These are phyloP conservation scores for Didymella glomerata DNA, from an alignment of 2,329 filamentous ascomycete species.

Conservation along the genomic window DNA sequence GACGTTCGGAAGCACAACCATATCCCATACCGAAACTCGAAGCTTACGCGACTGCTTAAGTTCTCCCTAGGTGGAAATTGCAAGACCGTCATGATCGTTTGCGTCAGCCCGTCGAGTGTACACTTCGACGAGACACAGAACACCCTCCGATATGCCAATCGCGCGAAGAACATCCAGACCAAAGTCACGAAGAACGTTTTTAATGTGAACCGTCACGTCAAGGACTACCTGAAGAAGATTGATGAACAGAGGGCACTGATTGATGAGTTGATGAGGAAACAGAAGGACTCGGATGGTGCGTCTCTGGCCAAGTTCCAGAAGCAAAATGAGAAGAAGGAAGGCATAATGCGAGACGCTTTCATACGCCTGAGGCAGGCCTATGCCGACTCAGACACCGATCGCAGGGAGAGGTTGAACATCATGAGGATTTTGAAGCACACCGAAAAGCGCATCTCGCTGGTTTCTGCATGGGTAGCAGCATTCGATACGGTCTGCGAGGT, in stretches of 20 bases:
- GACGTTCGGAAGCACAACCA: slow-evolving; percentile 91
- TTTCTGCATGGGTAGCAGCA: slow-evolving; percentile 92
- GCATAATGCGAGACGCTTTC: slow-evolving; percentile 78
- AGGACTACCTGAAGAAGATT: slow-evolving; percentile 99
- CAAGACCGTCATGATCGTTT: slow-evolving; percentile 99
- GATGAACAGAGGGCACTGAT: slow-evolving; percentile 98
- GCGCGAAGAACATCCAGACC: slow-evolving; percentile 99
- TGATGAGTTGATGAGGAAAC: slow-evolving; percentile 91
- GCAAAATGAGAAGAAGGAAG: slow-evolving; percentile 84
- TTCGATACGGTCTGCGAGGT: slow-evolving; percentile 84
- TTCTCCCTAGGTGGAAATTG: slow-evolving; percentile 98
- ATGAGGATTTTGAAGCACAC: slow-evolving; percentile 86
- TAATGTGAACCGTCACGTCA: slow-evolving; percentile 98
- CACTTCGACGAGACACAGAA: slow-evolving; percentile 99
- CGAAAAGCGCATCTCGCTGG: slow-evolving; percentile 81
- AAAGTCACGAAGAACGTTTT: slow-evolving; percentile 99
- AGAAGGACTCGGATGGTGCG: slow-evolving; percentile 83
- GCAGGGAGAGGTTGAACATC: slow-evolving; percentile 78
- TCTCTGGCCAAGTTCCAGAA: slow-evolving; percentile 92
- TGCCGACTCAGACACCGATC: slow-evolving; percentile 78
- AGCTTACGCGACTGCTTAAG: slow-evolving; percentile 92
- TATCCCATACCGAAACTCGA: slow-evolving; percentile 97
- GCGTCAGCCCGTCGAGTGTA: slow-evolving; percentile 92
- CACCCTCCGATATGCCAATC: slow-evolving; percentile 94
- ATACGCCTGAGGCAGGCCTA: slow-evolving; percentile 82